Evolutionary conservation across 2,329 filamentous ascomycete genomes (phyloP), one percentile per base, ranked within the genome.

Genomic region (Colletotrichum tanaceti): DNA sequence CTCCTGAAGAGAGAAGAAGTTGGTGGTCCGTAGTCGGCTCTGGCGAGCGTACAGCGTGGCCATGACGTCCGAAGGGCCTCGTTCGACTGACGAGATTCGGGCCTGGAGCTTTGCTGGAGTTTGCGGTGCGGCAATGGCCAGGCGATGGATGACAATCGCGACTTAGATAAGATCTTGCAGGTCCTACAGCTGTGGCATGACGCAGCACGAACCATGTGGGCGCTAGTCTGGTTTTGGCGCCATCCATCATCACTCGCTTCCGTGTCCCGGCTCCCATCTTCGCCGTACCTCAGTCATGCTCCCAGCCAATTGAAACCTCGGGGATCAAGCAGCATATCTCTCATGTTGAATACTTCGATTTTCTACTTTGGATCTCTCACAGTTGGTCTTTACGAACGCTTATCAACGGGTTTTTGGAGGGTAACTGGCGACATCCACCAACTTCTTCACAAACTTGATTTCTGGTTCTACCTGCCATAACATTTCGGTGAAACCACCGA

Each of bases 31-130:
- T 66, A 79, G 73, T 68, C 75, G 79, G 71, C 77, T 74, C 70
- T 76, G 74, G 69, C 79, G 77, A 71, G 77, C 72, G 65, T 75
- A 75, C 70, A 80, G 75, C 69, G 75, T 76, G 67, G 76, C 74
- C 71, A 77, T 77, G 74, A 74, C 77, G 54, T 18, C 39, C 44
- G 24, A 28, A 44, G 39, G 46, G 14, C 67, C 64, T 63, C 67
- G 58, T 20, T 52, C 64, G 63, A 32, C 10, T 46, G 41, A 18
- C 18, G 39, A 16, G 47, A 32, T 63, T 49, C 41, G 58, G 46
- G 16, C 64, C 38, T 32, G 38, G 57, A 65, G 50, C 62, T 46
- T 63, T 55, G 55, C 65, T 32, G 55, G 18, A 2, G 43, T 52
- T 66, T 61, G 55, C 55, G 49, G 57, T 38, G 39, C 55, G 44